Base-by-base conservation (phyloP, 768 basidiomycete genomes). In the Rhizopogon vulgaris region DNA sequence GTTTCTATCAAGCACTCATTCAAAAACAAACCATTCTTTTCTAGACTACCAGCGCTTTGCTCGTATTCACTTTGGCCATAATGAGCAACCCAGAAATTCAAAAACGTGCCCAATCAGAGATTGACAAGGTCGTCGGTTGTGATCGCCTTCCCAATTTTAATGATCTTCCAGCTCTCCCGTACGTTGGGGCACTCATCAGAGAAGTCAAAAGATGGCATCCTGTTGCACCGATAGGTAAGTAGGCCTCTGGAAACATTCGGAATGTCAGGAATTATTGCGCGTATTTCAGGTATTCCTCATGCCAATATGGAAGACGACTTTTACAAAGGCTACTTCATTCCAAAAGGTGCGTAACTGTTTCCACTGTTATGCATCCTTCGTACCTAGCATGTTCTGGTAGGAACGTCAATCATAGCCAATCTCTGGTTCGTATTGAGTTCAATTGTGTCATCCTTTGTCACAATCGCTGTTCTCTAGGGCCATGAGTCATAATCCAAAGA, bases 271-370 rank as follows among this genome's bases (percentile, higher is more conserved):
- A 18, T 38, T 9, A 28, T 37, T 15, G 28, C 8, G 28, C 28
- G 28, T 30, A 10, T 30, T 30, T 1, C n/a, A 62, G 59, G 58
- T 6, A 38, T 68, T 30, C 61, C 63, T 11, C 63, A 68, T 24
- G 52, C 57, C 2, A 51, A 60, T 6, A 22, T 38, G 4, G 42
- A 17, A 14, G 56, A 61, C 25, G 65, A 69, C 43, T 39, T 57
- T 12, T 63, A 61, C 50, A 56, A 60, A 4, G 63, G 62, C 10
- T 59, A 61, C 39, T 53, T 60, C 43, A 62, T 69, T 24, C 69
- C 69, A 5, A 62, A 61, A n/a, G 69, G 69, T 40, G 65, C 76
- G 0, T 17, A 28, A 11, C 14, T 6, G 9, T 17, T 36, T 14
- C 17, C 3, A 17, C 22, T 14, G 39, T 27, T 18, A 15, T 2